Evolutionary conservation across 1,284 basidiomycete genomes (phyloP).

Genomic region (Ceratobasidium papillatum): DNA sequence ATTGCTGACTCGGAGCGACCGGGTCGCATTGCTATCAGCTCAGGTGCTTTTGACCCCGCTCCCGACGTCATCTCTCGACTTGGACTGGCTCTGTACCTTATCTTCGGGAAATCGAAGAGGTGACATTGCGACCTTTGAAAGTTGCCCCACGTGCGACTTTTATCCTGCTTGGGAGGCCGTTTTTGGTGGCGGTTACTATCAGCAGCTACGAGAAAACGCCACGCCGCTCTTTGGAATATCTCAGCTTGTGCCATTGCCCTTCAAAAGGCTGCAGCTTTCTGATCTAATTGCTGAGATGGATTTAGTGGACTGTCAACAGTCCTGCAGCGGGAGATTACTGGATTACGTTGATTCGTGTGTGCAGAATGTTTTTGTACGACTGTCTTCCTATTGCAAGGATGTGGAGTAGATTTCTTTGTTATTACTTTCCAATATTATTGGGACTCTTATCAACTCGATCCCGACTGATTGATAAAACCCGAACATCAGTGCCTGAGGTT

Average conservation of each 20-base stretch:
- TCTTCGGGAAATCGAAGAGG: conserved; percentile 2
- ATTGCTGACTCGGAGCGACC: conserved; percentile 15
- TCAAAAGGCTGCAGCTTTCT: conserved; percentile 6
- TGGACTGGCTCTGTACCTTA: conserved; percentile 25
- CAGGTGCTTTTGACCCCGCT: conserved; percentile 34
- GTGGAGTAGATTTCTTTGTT: background rate
- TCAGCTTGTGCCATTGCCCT: conserved; percentile 1
- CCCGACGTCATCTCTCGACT: conserved; percentile 11
- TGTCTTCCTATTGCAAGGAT: conserved; percentile 7
- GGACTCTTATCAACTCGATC: background rate
- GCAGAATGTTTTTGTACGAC: conserved; percentile 4
- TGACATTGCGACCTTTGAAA: background rate
- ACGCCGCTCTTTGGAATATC: conserved; percentile 14
- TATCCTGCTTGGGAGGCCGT: conserved; percentile 16
- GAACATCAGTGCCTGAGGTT: background rate
- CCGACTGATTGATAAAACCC: background rate
- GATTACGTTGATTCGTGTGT: conserved; percentile 20
- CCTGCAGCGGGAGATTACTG: background rate
- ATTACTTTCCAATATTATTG: background rate
- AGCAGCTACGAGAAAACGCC: conserved; percentile 8
- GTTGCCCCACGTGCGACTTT: conserved; percentile 17
- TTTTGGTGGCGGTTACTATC: conserved; percentile 1
- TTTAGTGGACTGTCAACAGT: background rate
- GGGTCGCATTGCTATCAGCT: conserved; percentile 18
- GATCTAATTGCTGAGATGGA: background rate